These are phyloP conservation scores for Eutrema salsugineum DNA, from an alignment of 441 rosid species.

Conservation along the genomic window DNA sequence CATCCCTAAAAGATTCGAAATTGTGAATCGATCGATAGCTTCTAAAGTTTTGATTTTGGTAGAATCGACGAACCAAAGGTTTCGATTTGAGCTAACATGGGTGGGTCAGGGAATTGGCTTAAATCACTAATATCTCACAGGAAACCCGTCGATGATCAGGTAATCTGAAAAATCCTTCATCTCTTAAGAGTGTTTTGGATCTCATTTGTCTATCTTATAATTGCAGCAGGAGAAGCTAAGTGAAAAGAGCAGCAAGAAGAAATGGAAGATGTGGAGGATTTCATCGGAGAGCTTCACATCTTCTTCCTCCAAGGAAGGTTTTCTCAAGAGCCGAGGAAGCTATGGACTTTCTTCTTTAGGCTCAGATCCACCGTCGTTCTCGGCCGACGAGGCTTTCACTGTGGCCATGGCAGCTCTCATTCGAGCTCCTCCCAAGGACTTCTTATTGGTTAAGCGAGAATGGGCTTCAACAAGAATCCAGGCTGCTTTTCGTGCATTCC, in stretches of 20 bases:
- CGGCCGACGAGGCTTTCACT: slow-evolving; percentile 43
- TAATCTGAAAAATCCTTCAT: not conserved
- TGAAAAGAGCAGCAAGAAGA: slow-evolving; percentile 63
- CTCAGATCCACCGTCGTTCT: slow-evolving; percentile 40
- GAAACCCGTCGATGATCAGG: slow-evolving; percentile 45
- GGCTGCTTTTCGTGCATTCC: slow-evolving; percentile 67
- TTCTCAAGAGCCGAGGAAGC: slow-evolving; percentile 35
- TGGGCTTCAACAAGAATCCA: slow-evolving; percentile 87
- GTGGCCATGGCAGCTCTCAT: slow-evolving; percentile 72
- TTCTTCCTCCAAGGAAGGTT: slow-evolving; percentile 40
- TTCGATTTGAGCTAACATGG: slow-evolving; percentile 49
- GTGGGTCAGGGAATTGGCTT: slow-evolving; percentile 84
- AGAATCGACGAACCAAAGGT: not conserved
- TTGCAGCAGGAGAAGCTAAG: slow-evolving; percentile 41
- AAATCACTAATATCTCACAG: slow-evolving; percentile 56
- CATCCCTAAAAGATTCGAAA: not conserved
- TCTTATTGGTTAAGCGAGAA: slow-evolving; percentile 55
- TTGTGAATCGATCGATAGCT: not conserved
- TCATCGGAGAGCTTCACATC: slow-evolving; percentile 60
- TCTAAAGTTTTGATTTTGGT: slow-evolving; percentile 3
- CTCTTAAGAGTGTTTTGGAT: not conserved
- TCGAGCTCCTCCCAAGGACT: slow-evolving; percentile 66
- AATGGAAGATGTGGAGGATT: slow-evolving; percentile 91
- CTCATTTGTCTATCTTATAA: not conserved
- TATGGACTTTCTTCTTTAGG: slow-evolving; percentile 39